These are phyloP conservation scores for Rosa persica DNA, from an alignment of 306 rosid genomes.

Conservation along the genomic window DNA sequence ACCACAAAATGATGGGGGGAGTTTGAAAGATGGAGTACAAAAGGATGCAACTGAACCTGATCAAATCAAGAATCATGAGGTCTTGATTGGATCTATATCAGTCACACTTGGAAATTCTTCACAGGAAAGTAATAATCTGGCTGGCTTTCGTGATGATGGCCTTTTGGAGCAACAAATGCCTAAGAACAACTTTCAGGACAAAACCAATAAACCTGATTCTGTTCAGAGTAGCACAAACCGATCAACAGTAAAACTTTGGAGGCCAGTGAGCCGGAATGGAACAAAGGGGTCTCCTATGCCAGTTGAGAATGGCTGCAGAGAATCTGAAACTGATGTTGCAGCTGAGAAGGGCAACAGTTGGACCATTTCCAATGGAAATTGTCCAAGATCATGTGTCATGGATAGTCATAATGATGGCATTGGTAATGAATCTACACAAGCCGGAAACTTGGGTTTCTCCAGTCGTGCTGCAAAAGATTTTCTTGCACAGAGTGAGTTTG, in stretches of 20 bases:
- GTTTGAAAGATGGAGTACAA: constrained; percentile 37
- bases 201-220: constrained; percentile 44
- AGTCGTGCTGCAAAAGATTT: constrained; percentile 52
- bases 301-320: constrained; percentile 41
- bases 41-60: constrained; percentile 39
- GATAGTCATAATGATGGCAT: constrained; percentile 32
- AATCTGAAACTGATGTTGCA: constrained; percentile 33
- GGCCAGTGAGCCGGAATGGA: constrained; percentile 53
- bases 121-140: constrained; percentile 35
- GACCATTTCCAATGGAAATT: constrained; percentile 28
- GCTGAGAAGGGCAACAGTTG: constrained; percentile 35
- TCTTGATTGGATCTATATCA: constrained; percentile 80
- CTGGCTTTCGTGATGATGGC: constrained; percentile 37
- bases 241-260: constrained; percentile 48
- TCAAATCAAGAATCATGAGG: constrained; percentile 48
- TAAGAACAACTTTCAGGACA: constrained; percentile 43
- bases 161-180: constrained; percentile 37
- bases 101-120: constrained; percentile 52
- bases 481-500: constrained; percentile 62
- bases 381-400: constrained; percentile 30
- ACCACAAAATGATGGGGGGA: constrained; percentile 44
- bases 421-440: constrained; percentile 19
- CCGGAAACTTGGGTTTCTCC: constrained; percentile 31
- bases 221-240: constrained; percentile 37
- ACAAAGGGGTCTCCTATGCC: constrained; percentile 33